Evolutionary conservation across 2,329 filamentous ascomycete genomes (phyloP).

Genomic region (Diaporthe batatas): DNA sequence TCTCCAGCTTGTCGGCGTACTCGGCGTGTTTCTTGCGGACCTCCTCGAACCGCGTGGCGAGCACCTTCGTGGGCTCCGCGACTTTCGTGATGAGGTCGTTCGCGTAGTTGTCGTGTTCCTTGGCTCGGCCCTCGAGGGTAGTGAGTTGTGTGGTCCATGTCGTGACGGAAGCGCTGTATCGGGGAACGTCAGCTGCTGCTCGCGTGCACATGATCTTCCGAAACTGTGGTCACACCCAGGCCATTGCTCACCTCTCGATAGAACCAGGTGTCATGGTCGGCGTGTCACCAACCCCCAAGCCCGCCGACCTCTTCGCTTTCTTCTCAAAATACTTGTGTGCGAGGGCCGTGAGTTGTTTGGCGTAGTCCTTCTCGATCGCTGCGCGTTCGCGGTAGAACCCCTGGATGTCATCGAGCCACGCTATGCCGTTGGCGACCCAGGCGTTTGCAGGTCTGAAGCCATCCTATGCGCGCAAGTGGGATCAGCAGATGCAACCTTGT

Average conservation of each 20-base stretch:
- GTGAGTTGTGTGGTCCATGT: conserved; percentile 96
- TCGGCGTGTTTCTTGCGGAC: conserved; percentile 91
- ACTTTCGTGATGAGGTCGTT: conserved; percentile 83
- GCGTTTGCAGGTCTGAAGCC: conserved; percentile 94
- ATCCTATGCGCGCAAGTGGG: conserved; percentile 71
- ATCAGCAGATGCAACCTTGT: conserved; percentile 15
- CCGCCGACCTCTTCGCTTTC: conserved; percentile 90
- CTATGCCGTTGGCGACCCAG: conserved; percentile 91
- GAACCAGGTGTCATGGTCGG: conserved; percentile 95
- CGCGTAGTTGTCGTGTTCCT: conserved; percentile 89
- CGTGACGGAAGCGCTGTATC: conserved; percentile 85
- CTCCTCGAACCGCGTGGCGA: conserved; percentile 85
- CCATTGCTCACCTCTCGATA: conserved; percentile 77
- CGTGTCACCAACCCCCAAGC: conserved; percentile 91
- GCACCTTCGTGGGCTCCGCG: conserved; percentile 86
- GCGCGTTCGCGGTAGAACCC: conserved; percentile 97
- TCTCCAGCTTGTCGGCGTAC: conserved; percentile 88
- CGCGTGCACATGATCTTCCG: conserved; percentile 25
- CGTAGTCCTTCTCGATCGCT: conserved; percentile 96
- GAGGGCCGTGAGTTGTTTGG: conserved; percentile 84
- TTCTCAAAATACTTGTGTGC: conserved; percentile 97
- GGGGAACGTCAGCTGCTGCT: conserved; percentile 40
- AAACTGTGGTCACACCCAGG: conserved; percentile 18
- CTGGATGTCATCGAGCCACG: conserved; percentile 97
- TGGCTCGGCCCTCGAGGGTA: conserved; percentile 87